Base-by-base conservation (phyloP, 192 early-diverging fungal genomes). In the Gamsiella multidivaricata region DNA sequence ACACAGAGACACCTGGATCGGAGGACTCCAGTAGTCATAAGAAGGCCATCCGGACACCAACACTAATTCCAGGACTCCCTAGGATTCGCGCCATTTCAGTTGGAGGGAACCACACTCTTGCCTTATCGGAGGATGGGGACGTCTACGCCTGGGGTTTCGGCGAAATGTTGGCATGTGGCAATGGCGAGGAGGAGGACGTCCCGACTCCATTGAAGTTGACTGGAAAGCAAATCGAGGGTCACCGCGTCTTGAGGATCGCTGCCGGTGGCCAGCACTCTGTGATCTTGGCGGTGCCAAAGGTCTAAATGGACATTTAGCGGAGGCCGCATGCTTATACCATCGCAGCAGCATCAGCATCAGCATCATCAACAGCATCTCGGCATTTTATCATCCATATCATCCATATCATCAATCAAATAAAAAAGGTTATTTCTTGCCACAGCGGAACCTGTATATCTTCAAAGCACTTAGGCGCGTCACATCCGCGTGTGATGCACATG, bases 121-220 rank as follows among this genome's bases (percentile, higher is more conserved):
- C 85, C 8, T 55, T 90, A 33, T 84, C 86, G 2, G 33, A 63
- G 37, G 86, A 86, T 31, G 89, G 89, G 43, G 70, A 84, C 10
- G 85, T 92, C 17, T 96, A 92, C 63, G 80, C 91, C 11, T 98
- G 96, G 95, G 96, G 96, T 25, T 96, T 91, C 70, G 94, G 94
- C 47, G 93, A 94, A 56, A 90, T 89, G 83, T 87, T 91, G 7
- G 93, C 93, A 70, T 87, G 95, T 43, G 91, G 91, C 26, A 96
- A 94, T 61, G 91, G 88, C 36, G 86, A 87, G 46, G 92, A 89
- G 54, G 87, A 88, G 45, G 95, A 97, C 71, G 91, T 90, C 11
- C 67, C 81, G 33, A 78, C 59, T 45, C 92, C 92, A 8, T 62
- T 68, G 14, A 85, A 88, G 25, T 67, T 91, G 22, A 70, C 87